Percentiles rank a stretch among this genome's conserved stretches.
Evolutionary conservation across 2,329 filamentous ascomycete genomes (phyloP).

Genomic region (Exutisphaerella laricina): DNA sequence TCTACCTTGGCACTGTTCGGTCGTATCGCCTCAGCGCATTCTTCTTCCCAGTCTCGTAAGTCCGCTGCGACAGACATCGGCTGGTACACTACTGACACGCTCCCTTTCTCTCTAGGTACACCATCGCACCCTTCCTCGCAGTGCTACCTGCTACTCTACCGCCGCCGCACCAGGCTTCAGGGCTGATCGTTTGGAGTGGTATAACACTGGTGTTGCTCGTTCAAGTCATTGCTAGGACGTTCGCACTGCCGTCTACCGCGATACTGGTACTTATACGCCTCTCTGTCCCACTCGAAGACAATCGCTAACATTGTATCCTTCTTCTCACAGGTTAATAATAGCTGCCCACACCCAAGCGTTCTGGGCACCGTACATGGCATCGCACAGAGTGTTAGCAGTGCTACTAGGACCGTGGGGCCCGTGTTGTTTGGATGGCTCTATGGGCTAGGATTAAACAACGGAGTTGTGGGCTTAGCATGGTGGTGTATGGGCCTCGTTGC

Average conservation of each 20-base stretch:
- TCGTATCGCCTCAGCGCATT: constrained; percentile 40
- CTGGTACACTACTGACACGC: no score
- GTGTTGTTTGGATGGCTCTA: constrained; percentile 49
- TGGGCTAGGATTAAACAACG: constrained; percentile 47
- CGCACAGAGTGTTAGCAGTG: constrained; percentile 51
- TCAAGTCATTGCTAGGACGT: constrained; percentile 45
- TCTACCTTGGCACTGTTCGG: constrained; percentile 38
- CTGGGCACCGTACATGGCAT: constrained; percentile 56
- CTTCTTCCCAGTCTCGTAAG: constrained; percentile 45
- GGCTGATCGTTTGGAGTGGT: constrained; percentile 39
- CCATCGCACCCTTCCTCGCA: constrained; percentile 41
- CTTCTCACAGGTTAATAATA: no score
- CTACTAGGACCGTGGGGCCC: constrained; percentile 51
- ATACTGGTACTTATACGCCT: no score
- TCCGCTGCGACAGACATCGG: no score
- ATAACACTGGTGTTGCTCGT: constrained; percentile 40
- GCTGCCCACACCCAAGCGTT: constrained; percentile 51
- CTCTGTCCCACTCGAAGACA: no score
- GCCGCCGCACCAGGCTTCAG: constrained; percentile 38
- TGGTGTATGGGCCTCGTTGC: constrained; percentile 53
- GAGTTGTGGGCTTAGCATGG: constrained; percentile 53
- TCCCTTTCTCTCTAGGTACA: no score
- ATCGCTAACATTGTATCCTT: no score
- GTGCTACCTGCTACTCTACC: constrained; percentile 36
- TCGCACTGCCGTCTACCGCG: constrained; percentile 52